Evolutionary conservation across 1,139 yeast species (phyloP), one percentile per base, ranked within the genome.

Genomic region (Yamadazyma atlantica): DNA sequence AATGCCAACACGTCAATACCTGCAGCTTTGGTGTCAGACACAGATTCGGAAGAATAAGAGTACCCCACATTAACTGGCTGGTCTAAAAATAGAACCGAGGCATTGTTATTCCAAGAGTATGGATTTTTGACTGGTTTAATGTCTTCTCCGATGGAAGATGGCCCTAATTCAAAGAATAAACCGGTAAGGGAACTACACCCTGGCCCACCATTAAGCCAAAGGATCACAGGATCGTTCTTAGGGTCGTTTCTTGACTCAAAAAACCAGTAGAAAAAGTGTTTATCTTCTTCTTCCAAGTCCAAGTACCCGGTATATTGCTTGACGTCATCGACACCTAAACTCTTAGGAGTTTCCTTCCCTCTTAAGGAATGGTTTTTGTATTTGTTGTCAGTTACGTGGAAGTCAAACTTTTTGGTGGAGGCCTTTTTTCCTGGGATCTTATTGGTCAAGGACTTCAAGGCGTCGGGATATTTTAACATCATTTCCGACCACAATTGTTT

Each of bases 1-100:
- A 92, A 90, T 1, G 96, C 95, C 51, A 87, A 87, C 24, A 89
- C 96, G 58, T 92, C 97, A 61, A 84, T 74, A 50, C 95, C 96
- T 17, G 97, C 97, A 38, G 94, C 88, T 37, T 82, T 82, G 32
- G 95, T 86, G 64, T 79, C 78, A 29, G 88, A 73, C 33, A 85
- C 88, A 22, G 74, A 65, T 29, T 50, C 48, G 7, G 72, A 65
- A 13, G 94, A 84, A 65, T 88, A 89, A 6, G 96, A 88, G 66
- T 81, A 89, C 33, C 97, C 97, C 26, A 67, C 74, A 42, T 66
- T 65, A 25, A 69, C 68, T n/a, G 75, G 75, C 48, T 69, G 75
- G 48, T 69, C 75, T 51, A 69, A 64, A 53, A 64, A 69, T 37
- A 69, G 67, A 32, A 69, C 71, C 6, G 73, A 61, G 18, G 75